Conservation (phyloP, 768 basidiomycete species). For the Kwoniella bestiolae region DNA sequence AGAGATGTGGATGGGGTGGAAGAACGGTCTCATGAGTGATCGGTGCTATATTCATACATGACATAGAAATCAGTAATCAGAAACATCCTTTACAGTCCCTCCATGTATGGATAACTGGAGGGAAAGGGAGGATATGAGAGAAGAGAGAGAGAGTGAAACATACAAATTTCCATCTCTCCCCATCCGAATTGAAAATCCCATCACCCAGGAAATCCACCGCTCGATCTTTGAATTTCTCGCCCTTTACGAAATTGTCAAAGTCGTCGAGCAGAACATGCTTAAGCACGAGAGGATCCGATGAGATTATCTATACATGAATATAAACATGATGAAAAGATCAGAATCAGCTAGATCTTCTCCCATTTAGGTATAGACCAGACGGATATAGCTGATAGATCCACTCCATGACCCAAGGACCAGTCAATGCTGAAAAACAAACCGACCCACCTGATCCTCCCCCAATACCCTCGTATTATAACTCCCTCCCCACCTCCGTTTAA, state of each 20-base stretch:
- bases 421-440: neutral
- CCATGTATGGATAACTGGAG: too few relatives aligned
- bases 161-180: conserved; percentile 50
- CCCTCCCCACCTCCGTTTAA: conserved; percentile 33
- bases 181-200: conserved; percentile 57
- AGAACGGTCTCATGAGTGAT: conserved; percentile 50
- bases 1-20: conserved; percentile 41
- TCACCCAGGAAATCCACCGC: conserved; percentile 51
- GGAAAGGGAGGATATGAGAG: too few relatives aligned
- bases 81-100: too few relatives aligned
- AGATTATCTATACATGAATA: conserved; percentile 34
- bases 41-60: conserved; percentile 45
- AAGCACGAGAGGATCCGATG: conserved; percentile 42
- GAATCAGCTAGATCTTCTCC: too few relatives aligned
- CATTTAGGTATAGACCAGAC: too few relatives aligned
- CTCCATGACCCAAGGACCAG: too few relatives aligned
- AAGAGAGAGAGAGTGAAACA: conserved; percentile 11
- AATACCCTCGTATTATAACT: conserved; percentile 53
- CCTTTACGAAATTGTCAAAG: conserved; percentile 52
- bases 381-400: too few relatives aligned
- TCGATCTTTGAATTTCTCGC: conserved; percentile 45
- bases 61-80: neutral
- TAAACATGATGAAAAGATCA: too few relatives aligned
- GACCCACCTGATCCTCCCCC: conserved; percentile 52
- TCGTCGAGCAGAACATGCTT: conserved; percentile 44